A percentile compares a stretch with the other conserved stretches of the same genome.
phyloP scores from a whole-genome alignment of 768 basidiomycete species.

The Suillus paluster region DNA sequence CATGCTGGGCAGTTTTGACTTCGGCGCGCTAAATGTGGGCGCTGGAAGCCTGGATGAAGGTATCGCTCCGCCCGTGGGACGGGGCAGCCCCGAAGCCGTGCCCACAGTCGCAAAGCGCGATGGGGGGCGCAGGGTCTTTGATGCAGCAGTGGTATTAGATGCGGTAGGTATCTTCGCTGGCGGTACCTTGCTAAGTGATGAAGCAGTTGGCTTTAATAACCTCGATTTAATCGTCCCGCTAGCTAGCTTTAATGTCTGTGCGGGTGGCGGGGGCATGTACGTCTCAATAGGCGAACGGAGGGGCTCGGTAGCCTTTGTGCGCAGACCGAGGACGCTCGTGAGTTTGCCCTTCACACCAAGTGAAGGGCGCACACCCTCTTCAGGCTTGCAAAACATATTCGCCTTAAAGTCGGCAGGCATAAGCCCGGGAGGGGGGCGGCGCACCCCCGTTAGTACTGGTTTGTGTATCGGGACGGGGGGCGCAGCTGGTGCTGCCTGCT shows the following conservation, averaged over 20 bases:
- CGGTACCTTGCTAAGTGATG: conserved; percentile 11
- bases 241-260: not conserved
- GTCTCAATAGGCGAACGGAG: not conserved
- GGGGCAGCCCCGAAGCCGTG: conserved; percentile 12
- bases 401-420: not conserved
- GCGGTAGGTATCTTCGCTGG: not conserved
- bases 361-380: not conserved
- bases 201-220: conserved; percentile 9
- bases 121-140: conserved; percentile 13
- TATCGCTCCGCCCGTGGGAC: not conserved
- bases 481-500: not conserved
- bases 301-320: conserved; percentile 3
- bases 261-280: not conserved
- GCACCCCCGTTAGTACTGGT: conserved; percentile 28
- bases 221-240: conserved; percentile 5
- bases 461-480: conserved; percentile 12
- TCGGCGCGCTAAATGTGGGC: conserved; percentile 11
- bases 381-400: not conserved
- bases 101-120: conserved; percentile 12
- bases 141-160: not conserved
- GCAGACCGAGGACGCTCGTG: conserved; percentile 14
- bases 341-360: conserved; percentile 15
- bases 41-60: conserved; percentile 18
- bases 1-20: conserved; percentile 9
- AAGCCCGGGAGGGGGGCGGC: conserved; percentile 31